Conservation (phyloP, 768 basidiomycete species). For the Gymnopilus dilepis region DNA sequence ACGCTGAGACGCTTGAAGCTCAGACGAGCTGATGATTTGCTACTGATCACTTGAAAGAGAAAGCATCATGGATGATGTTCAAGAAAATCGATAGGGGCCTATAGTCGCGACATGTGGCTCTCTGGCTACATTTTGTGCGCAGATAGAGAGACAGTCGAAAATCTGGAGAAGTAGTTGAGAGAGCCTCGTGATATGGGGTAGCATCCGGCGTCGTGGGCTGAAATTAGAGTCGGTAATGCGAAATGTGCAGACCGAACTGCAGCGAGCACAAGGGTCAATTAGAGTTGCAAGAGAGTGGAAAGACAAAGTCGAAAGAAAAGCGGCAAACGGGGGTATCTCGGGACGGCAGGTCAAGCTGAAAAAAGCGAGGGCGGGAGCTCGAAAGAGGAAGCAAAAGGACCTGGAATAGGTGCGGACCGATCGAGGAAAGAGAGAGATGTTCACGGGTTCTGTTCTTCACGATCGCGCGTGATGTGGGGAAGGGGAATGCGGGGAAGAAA, state of each 20-base stretch:
- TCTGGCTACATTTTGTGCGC: slow-evolving; percentile 3
- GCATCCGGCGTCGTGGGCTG: slow-evolving; percentile 1
- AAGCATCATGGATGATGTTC: slow-evolving; percentile 1
- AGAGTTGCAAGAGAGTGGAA: neutral
- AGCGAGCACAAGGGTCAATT: slow-evolving; percentile 6
- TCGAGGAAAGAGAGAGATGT: neutral
- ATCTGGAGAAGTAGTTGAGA: neutral
- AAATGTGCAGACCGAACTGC: slow-evolving; percentile 1
- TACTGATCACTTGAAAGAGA: slow-evolving; percentile 1
- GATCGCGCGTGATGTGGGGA: slow-evolving; percentile 18
- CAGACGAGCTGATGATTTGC: neutral
- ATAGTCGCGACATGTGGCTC: slow-evolving; percentile 11
- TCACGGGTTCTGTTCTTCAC: slow-evolving; percentile 15
- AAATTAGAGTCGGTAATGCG: slow-evolving; percentile 11
- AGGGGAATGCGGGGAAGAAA: slow-evolving; percentile 13
- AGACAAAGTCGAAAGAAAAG: neutral
- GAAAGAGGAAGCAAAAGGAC: neutral
- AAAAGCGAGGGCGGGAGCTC: slow-evolving; percentile 4
- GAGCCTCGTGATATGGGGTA: slow-evolving; percentile 15
- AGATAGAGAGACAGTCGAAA: slow-evolving; percentile 11
- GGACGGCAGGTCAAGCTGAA: slow-evolving; percentile 11
- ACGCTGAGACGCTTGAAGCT: neutral
- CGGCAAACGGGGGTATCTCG: slow-evolving; percentile 24
- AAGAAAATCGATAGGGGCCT: slow-evolving; percentile 7
- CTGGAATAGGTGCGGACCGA: slow-evolving; percentile 24